Conservation (phyloP, 2,329 filamentous ascomycete species). For the Colletotrichum chrysophilum region DNA sequence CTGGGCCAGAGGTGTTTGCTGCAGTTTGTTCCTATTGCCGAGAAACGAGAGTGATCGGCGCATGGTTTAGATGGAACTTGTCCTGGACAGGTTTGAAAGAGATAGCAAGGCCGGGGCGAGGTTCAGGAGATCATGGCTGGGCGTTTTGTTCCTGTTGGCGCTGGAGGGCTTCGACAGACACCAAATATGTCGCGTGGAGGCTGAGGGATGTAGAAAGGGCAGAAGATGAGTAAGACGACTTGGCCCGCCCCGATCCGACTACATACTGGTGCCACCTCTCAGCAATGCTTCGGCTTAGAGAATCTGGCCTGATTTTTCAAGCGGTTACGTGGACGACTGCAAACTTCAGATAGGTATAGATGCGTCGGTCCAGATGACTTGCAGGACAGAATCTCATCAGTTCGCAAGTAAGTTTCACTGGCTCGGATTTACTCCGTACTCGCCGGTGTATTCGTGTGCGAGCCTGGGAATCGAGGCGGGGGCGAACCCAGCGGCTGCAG, state of each 20-base stretch:
- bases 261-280: background rate
- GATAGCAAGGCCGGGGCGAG: background rate
- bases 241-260: background rate
- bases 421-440: background rate
- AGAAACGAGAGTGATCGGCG: background rate
- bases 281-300: background rate
- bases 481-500: background rate
- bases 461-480: background rate
- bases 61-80: background rate
- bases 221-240: background rate
- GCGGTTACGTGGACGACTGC: background rate
- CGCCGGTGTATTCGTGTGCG: background rate
- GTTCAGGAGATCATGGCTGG: background rate
- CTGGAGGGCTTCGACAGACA: background rate
- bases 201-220: background rate
- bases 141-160: background rate
- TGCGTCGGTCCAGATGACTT: background rate
- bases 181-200: background rate
- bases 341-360: background rate
- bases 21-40: conserved; percentile 43
- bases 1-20: conserved; percentile 64
- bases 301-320: background rate
- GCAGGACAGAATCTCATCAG: background rate
- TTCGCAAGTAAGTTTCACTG: background rate
- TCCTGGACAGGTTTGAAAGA: background rate